Base-by-base conservation (phyloP, 192 early-diverging fungal species). In the Coemansia sp. region DNA sequence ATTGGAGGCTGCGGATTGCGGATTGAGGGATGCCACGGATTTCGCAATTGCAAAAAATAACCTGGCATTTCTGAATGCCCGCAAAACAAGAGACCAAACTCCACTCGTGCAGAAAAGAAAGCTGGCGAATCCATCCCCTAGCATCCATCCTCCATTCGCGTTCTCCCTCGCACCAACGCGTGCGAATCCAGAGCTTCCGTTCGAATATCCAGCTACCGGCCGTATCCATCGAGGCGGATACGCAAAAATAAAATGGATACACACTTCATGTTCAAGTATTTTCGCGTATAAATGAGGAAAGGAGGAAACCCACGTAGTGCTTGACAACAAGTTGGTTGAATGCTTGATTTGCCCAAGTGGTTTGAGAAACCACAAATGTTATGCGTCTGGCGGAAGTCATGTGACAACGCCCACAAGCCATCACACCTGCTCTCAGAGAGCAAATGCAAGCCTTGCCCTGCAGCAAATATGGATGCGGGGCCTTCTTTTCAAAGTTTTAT, bases 211-310 rank as follows among this genome's bases (percentile, higher is more conserved):
- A 25, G 8, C 21, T 23, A 61, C 15, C 11, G 12, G 17, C 8
- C 57, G 4, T 38, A 12, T 43, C 41, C 35, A 38, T 43, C n/a
- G 6, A 9, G 14, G 8, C 11, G 23, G 22, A 48, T 60, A n/a
- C 24, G 27, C 38, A n/a, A 15, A 17, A 8, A 21, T 21, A 21
- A 21, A 19, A 49, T 49, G n/a, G 52, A 64, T 60, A 67, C 66
- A 60, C 55, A 67, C 66, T 67, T 67, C 66, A 67, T 67, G 2
- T 49, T 21, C 21, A 29, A 60, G 12, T 60, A 41, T 10, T 32
- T 50, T 57, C 35, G 5, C 27, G 24, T 37, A 24, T 47, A 23
- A 38, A 32, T 64, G 52, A 35, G 23, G 24, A 37, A 45, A 47
- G 52, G 50, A 64, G 50, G 62, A 64, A 19, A 25, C n/a, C 17